Base-by-base conservation (phyloP, 116 monocot genomes). In the Papilionanthe hybrid region DNA sequence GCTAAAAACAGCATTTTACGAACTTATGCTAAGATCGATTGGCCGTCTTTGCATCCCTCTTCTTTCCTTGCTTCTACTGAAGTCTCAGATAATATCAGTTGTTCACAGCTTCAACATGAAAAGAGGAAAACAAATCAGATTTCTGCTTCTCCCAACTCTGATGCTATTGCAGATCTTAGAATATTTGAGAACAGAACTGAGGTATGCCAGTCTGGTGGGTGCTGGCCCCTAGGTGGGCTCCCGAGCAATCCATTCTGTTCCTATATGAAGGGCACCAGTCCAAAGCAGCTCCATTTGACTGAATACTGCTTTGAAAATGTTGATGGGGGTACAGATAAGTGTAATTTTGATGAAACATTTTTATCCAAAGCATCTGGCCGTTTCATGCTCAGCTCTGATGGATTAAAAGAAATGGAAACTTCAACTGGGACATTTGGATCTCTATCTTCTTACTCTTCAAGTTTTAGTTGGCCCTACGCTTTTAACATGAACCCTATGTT, bases 141-240 rank as follows among this genome's bases (percentile, higher is more conserved):
- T 27, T 65, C 73, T 84, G 48, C 28, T 77, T 23, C 76, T 30
- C 25, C 55, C 50, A 68, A 71, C 44, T 81, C 66, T 55, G 79
- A 30, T 30, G 18, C 56, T 68, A 18, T 67, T 68, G 44, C 49
- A 42, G 74, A 49, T 80, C 8, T 15, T 56, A 80, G 22, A 75
- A 58, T 57, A 63, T 30, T 55, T 69, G 55, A 79, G 5, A 3
- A 76, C 48, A 10, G 63, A 63, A 71, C 85, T 83, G 86, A 78
- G 42, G 68, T 43, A 79, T 79, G 78, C 81, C 82, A 83, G 18
- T 78, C 85, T 82, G 75, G 75, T 75, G 79, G 67, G 4, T 85
- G 90, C 56, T 93, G 90, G 92, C 90, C 89, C 30, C 82, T 89
- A 71, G 90, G 87, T 78, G 85, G 85, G 30, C 79, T 94, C 75